Base-by-base conservation (phyloP, 441 rosid genomes). In the Erodium moschatum region DNA sequence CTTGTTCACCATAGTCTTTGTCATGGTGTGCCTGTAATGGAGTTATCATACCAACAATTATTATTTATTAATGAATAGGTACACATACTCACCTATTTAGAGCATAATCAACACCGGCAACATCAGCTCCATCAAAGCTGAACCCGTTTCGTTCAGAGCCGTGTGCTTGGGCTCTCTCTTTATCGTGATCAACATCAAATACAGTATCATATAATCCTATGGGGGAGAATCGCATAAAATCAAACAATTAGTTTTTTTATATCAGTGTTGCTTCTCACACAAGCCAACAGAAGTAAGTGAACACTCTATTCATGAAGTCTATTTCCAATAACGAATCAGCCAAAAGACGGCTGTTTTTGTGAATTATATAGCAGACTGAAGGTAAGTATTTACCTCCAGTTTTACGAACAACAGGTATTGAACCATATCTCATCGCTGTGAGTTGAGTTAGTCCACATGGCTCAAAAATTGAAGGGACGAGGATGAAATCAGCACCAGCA, bases 371-470 rank as follows among this genome's bases (percentile, higher is more conserved):
- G 46, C 58, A 58, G 67, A 42, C 67, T 12, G 35, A 65, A 65
- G 44, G 20, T 1, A 35, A 64, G 64, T 35, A 72, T 72, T 29
- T 50, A 91, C 99, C 99, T 85, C 99, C 99, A 61, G 99, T 94
- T 86, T 87, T 88, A 33, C 99, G 83, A 72, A 94, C 97, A 65
- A 94, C 84, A 4, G 99, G 97, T 67, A 94, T 70, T 60, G 94
- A 88, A 31, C 99, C 99, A 33, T 91, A 94, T 91, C 99, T 84
- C 99, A 94, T 89, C 65, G 97, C 97, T 29, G 83, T 84, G 68
- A 89, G 92, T 73, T 94, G 99, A 31, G 97, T 94, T 73, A 94
- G 84, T 75, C 99, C 97, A 69, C 97, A 94, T 3, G 99, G 99
- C 85, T 94, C 97, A 71, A 94, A 94, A 70, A 91, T 88, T 19